phyloP scores from a whole-genome alignment of 495 filamentous ascomycete genomes.

The Annulohypoxylon maeteangense region DNA sequence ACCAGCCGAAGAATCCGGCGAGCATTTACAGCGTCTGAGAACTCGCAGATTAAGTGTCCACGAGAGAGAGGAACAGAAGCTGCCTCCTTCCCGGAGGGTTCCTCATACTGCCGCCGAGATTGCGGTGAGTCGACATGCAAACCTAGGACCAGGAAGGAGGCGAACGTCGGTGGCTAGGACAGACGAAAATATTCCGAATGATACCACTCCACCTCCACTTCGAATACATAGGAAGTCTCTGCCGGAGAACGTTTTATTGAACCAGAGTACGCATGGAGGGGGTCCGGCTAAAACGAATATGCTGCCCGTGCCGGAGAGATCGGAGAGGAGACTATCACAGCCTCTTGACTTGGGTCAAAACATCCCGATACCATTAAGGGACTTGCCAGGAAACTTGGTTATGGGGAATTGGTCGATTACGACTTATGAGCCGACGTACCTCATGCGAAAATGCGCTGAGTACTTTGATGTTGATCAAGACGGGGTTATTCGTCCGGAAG shows the following conservation, averaged over 20 bases:
- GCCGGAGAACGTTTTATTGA: neutral
- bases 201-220: neutral
- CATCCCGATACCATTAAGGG: neutral
- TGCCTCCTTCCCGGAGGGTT: neutral
- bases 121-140: neutral
- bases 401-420: neutral
- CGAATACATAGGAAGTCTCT: neutral
- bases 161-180: neutral
- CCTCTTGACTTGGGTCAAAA: neutral
- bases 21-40: neutral
- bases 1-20: neutral
- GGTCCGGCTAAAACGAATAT: neutral
- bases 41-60: slow-evolving; percentile 6
- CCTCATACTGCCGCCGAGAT: neutral
- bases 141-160: neutral
- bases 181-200: neutral
- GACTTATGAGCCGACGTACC: neutral
- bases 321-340: neutral
- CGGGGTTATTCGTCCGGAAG: slow-evolving; percentile 17
- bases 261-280: neutral
- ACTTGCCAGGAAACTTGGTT: neutral
- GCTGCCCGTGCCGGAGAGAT: neutral
- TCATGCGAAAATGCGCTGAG: slow-evolving; percentile 9
- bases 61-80: neutral
- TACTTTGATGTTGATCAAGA: slow-evolving; percentile 19